Evolutionary conservation across 148 eudicot genomes (phyloP), one percentile per base, ranked within the genome.

Genomic region (Fagopyrum tataricum): DNA sequence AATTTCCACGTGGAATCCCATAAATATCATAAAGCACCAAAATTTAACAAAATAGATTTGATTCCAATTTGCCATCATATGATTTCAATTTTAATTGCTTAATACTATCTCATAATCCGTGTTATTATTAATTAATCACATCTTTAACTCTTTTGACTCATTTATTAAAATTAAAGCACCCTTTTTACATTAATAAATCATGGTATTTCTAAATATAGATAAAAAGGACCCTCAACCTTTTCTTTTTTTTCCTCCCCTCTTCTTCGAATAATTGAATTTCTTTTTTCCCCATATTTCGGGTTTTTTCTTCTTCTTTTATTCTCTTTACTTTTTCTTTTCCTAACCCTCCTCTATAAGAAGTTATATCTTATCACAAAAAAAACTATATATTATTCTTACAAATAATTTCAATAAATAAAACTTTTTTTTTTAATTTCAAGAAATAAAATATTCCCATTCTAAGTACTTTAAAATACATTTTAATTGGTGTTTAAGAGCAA

Each of bases 1-100:
- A 43, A 64, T 64, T 64, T 64, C 69, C 69, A 64, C 69, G 69
- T 42, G 43, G 69, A 64, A 64, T 64, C 41, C 69, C 69, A 39
- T 64, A 64, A 64, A 18, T 64, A 64, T 31, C 3, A 31, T 13
- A 64, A 64, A 64, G 69, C 44, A 64, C 18, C 69, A 10, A 37
- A 64, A 64, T 31, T 4, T 5, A 46, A 31, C 10, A 31, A 62
- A 62, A 31, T 13, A 4, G 43, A 64, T 62, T 61, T 39, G 69
- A 39, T 64, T 64, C 69, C 69, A 64, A 31, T 31, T 64, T 64
- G 69, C 20, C 69, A 64, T 64, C 69, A 64, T 64, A 64, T 21
- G 37, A 62, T 12, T 62, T 62, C 13, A 62, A 4, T 4, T 14
- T 39, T 4, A 64, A 64, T 37, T 26, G 37, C n/a, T n/a, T 12